phyloP scores from a whole-genome alignment of 2,329 filamentous ascomycete genomes.

The Pseudonectria foliicola region DNA sequence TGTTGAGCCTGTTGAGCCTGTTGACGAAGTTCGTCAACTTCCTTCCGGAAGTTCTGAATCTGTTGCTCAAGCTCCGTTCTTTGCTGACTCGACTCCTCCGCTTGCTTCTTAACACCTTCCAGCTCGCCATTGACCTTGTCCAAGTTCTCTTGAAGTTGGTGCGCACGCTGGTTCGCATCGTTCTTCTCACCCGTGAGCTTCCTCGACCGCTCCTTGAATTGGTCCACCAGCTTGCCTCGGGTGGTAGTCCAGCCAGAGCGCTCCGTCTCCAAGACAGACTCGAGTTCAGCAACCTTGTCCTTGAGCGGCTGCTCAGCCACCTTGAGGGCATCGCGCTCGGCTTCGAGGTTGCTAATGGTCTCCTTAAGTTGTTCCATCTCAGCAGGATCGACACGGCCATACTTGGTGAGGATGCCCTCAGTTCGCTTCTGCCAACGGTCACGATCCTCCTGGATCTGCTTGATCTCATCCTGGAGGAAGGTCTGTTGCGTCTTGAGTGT shows the following conservation, averaged over 20 bases:
- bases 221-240: slow-evolving; percentile 49
- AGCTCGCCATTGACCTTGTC: slow-evolving; percentile 47
- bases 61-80: slow-evolving; percentile 35
- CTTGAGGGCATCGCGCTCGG: slow-evolving; percentile 54
- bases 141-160: slow-evolving; percentile 44
- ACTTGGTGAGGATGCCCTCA: slow-evolving; percentile 91
- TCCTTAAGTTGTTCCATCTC: slow-evolving; percentile 87
- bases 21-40: slow-evolving; percentile 32
- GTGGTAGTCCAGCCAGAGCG: slow-evolving; percentile 46
- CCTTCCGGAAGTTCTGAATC: slow-evolving; percentile 35
- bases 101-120: slow-evolving; percentile 36
- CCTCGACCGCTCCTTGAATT: slow-evolving; percentile 55
- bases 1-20: slow-evolving; percentile 28
- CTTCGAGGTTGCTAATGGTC: slow-evolving; percentile 58
- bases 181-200: slow-evolving; percentile 48
- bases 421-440: slow-evolving; percentile 95
- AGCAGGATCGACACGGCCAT: slow-evolving; percentile 88
- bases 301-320: slow-evolving; percentile 44
- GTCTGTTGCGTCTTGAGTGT: slow-evolving; percentile 77
- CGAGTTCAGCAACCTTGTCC: slow-evolving; percentile 45
- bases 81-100: slow-evolving; percentile 25
- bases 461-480: slow-evolving; percentile 80
- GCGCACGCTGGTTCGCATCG: slow-evolving; percentile 44
- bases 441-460: slow-evolving; percentile 81
- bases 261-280: slow-evolving; percentile 47